Conservation (phyloP, 805 yeast genomes). For the Phaffomyces thermotolerans region DNA sequence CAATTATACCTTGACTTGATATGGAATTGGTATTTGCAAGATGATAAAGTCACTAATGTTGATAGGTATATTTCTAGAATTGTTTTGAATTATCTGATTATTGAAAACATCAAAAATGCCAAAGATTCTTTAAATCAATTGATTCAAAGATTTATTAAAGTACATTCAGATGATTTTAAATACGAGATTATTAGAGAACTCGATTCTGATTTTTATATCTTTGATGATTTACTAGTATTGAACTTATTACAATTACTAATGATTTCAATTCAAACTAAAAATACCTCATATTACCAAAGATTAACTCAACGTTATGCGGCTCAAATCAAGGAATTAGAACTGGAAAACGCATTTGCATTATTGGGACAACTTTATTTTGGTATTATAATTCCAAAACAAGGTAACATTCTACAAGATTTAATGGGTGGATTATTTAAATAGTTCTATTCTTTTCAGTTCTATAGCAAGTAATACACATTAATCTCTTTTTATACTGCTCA, state of each 20-base stretch:
- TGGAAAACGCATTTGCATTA: constrained; percentile 41
- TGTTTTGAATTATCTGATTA: constrained; percentile 65
- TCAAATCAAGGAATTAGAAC: constrained; percentile 25
- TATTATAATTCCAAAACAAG: constrained; percentile 44
- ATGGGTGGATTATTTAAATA: constrained; percentile 57
- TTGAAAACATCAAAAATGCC: constrained; percentile 60
- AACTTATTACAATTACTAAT: constrained; percentile 67
- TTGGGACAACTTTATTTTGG: constrained; percentile 60
- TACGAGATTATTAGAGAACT: constrained; percentile 24
- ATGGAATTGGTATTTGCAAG: constrained; percentile 39
- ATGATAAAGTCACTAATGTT: constrained; percentile 22
- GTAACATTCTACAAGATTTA: constrained; percentile 58
- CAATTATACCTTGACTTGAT: constrained; percentile 38
- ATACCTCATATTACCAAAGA: constrained; percentile 46
- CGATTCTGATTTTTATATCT: constrained; percentile 30
- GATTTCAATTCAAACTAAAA: constrained; percentile 46
- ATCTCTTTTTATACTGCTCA: constrained; percentile 37
- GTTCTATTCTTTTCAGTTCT: background rate
- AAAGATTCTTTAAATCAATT: constrained; percentile 31
- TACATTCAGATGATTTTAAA: constrained; percentile 16
- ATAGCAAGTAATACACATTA: too few species aligned
- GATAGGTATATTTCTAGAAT: constrained; percentile 44
- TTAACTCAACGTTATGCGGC: constrained; percentile 41
- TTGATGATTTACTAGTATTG: constrained; percentile 39
- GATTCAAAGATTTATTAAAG: constrained; percentile 25